These are phyloP conservation scores for Houttuynia cordata DNA, from an alignment of 164 flowering plant genomes.

Conservation along the genomic window DNA sequence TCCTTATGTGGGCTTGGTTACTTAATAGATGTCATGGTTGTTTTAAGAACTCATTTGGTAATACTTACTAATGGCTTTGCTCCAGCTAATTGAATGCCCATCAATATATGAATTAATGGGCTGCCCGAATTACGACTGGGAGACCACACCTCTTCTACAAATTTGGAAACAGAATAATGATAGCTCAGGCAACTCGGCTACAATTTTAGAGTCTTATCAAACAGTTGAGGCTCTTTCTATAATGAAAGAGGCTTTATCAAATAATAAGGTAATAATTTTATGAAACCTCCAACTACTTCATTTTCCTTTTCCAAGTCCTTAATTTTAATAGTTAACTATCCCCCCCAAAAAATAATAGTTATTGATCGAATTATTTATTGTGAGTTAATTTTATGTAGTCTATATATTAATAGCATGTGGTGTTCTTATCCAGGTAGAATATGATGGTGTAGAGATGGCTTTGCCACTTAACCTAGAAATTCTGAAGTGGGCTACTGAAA, in stretches of 20 bases:
- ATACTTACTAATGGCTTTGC: constrained; percentile 4
- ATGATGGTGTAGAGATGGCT: constrained; percentile 46
- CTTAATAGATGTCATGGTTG: too few relatives aligned
- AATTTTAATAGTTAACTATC: too few relatives aligned
- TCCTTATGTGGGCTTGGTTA: too few relatives aligned
- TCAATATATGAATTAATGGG: constrained; percentile 92
- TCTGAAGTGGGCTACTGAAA: constrained; percentile 75
- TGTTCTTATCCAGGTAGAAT: constrained; percentile 35
- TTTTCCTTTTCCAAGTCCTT: not conserved
- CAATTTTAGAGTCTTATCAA: constrained; percentile 57
- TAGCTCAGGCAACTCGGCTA: constrained; percentile 28
- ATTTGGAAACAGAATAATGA: constrained; percentile 59
- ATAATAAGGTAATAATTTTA: constrained; percentile 36
- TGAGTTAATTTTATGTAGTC: not conserved
- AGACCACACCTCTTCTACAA: constrained; percentile 56
- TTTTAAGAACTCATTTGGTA: too few relatives aligned
- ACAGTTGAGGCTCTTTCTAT: constrained; percentile 47
- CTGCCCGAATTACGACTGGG: constrained; percentile 62
- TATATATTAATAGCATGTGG: too few relatives aligned
- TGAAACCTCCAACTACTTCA: not conserved
- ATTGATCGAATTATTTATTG: too few relatives aligned
- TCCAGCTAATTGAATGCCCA: constrained; percentile 96
- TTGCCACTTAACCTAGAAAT: constrained; percentile 74
- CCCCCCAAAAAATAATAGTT: too few relatives aligned
- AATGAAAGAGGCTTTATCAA: constrained; percentile 56